phyloP scores from a whole-genome alignment of 805 yeast species.

The Ogataea salicorniae region DNA sequence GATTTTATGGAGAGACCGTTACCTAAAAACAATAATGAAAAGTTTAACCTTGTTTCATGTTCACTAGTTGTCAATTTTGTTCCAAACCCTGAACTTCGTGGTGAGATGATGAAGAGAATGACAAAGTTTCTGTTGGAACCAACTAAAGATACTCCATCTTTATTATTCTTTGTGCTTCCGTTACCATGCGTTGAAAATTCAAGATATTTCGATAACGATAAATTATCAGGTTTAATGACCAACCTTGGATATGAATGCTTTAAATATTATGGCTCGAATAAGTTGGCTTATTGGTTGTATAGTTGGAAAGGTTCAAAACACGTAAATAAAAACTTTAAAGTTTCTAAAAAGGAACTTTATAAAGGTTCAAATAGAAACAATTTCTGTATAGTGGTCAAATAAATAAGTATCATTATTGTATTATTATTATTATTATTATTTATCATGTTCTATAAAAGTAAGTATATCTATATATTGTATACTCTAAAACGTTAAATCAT shows the following conservation, averaged over 20 bases:
- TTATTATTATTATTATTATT: background rate
- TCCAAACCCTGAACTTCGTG: slow-evolving; percentile 63
- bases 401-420: background rate
- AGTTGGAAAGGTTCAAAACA: slow-evolving; percentile 36
- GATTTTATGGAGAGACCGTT: slow-evolving; percentile 78
- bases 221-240: slow-evolving; percentile 41
- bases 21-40: slow-evolving; percentile 42
- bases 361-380: slow-evolving; percentile 64
- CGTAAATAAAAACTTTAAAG: slow-evolving; percentile 9
- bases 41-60: slow-evolving; percentile 68
- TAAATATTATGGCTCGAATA: slow-evolving; percentile 54
- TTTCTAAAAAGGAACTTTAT: slow-evolving; percentile 45
- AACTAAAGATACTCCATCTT: slow-evolving; percentile 27
- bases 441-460: background rate
- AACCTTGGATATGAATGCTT: slow-evolving; percentile 54
- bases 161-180: slow-evolving; percentile 78
- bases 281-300: slow-evolving; percentile 69
- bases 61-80: slow-evolving; percentile 88
- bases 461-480: background rate
- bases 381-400: slow-evolving; percentile 46
- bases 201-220: slow-evolving; percentile 56
- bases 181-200: slow-evolving; percentile 83
- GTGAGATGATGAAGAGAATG: slow-evolving; percentile 68
- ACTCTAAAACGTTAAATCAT: background rate
- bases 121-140: slow-evolving; percentile 47